Conservation (phyloP, 257 asterid genomes). For the Voacanga thouarsii region DNA sequence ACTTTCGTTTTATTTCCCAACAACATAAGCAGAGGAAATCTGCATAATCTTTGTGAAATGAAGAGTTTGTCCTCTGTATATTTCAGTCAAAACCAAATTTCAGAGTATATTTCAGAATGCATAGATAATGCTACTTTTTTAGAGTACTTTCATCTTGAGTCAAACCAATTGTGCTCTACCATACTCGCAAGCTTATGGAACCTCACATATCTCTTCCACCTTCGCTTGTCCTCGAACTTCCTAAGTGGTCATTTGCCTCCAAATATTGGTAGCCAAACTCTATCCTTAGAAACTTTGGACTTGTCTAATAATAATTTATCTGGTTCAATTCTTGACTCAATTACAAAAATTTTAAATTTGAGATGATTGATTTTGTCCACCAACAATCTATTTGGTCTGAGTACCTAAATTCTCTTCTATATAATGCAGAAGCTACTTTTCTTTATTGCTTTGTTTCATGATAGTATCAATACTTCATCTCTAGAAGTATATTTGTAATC, state of each 20-base stretch:
- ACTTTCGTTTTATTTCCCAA: too few species aligned
- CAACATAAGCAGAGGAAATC: neutral
- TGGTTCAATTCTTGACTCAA: neutral
- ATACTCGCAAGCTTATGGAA: too few species aligned
- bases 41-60: neutral
- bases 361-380: neutral
- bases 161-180: too few species aligned
- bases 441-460: too few species aligned
- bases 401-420: too few species aligned
- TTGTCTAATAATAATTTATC: neutral
- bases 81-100: neutral
- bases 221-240: neutral
- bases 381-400: neutral
- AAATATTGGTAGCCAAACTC: neutral
- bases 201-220: neutral
- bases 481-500: too few species aligned
- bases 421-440: too few species aligned
- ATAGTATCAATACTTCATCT: too few species aligned
- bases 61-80: conserved; percentile 3
- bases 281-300: neutral
- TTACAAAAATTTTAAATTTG: neutral
- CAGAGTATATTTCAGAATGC: neutral
- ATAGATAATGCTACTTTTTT: neutral
- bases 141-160: neutral
- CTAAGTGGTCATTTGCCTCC: neutral